phyloP scores from a whole-genome alignment of 805 yeast genomes.

The Kuraishia hungarica region DNA sequence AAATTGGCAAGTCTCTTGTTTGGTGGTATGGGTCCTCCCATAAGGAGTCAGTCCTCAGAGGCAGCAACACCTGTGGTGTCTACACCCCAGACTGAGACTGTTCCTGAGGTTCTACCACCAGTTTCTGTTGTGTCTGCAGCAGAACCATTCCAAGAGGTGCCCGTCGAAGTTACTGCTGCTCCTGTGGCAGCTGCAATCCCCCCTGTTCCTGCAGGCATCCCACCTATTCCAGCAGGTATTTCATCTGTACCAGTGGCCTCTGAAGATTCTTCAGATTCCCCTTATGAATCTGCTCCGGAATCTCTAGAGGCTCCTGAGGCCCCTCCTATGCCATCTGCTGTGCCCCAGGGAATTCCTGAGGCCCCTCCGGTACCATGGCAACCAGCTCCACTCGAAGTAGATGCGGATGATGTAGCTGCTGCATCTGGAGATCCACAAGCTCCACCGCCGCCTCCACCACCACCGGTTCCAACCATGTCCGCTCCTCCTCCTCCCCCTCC shows the following conservation, averaged over 20 bases:
- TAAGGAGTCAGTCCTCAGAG: constrained; percentile 1
- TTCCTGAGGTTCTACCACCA: background rate
- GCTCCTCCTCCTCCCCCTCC: constrained; percentile 34
- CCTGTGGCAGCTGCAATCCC: background rate
- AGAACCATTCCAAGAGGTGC: background rate
- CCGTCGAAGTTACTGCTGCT: background rate
- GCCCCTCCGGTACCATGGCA: constrained; percentile 2
- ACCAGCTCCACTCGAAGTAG: background rate
- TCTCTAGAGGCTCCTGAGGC: constrained; percentile 9
- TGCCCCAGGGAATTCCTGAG: constrained; percentile 10
- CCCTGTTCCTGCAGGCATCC: constrained; percentile 6
- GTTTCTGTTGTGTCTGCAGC: background rate
- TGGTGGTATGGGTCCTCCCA: constrained; percentile 38
- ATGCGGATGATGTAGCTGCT: constrained; percentile 13
- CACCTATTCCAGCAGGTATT: constrained; percentile 3
- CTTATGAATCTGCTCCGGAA: constrained; percentile 6
- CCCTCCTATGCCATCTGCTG: constrained; percentile 7
- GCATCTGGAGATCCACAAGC: constrained; percentile 16
- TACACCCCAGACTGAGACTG: background rate
- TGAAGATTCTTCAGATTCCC: constrained; percentile 1
- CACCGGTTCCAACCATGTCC: constrained; percentile 20
- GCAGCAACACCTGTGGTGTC: constrained; percentile 4
- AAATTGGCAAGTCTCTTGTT: constrained; percentile 46
- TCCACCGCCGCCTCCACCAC: constrained; percentile 19
- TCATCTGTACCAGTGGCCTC: constrained; percentile 7